Evolutionary conservation across 768 basidiomycete species (phyloP), one percentile per base, ranked within the genome.

Genomic region (Mycena vulgaris): DNA sequence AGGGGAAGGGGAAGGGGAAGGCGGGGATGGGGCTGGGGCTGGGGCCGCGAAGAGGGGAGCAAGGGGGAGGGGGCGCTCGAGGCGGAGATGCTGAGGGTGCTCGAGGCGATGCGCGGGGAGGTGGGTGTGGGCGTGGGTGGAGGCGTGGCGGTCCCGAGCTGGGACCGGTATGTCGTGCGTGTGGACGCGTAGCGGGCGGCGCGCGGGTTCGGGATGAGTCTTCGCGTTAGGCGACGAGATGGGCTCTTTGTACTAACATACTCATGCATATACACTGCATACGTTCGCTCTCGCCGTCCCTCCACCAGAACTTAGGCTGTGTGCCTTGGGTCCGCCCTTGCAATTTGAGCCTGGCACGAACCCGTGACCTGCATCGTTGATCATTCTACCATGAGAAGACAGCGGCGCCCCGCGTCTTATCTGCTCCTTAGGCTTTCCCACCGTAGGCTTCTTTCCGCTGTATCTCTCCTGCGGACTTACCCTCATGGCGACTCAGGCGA

Each of bases 121-220:
- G n/a, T n/a, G n/a, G n/a, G n/a, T n/a, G n/a, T n/a, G n/a, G n/a
- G n/a, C n/a, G n/a, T n/a, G n/a, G n/a, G 52, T 45, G n/a, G 62
- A 47, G 7, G 86, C 66, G 82, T 87, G 37, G 71, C 82, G 21
- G 89, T 88, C 76, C 90, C 91, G 31, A 87, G 84, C 60, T 93
- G 91, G 91, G 90, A 92, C 77, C 82, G 89, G 67, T 92, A 93
- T 77, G 76, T 85, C 45, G 84, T 92, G 42, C 85, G 78, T 39
- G 78, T 78, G 37, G 80, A 82, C 37, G 5, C 39, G 30, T 47
- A 33, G 35, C 19, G 48, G 35, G 8, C 8, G 14, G 35, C 35
- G 6, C 35, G 8, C 35, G 35, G 8, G 35, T 37, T 49, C 42
- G 19, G 42, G 19, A 14, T 31, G 7, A 2, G 4, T 21, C 28